These are phyloP conservation scores for Drosera spatulata DNA, from an alignment of 179 eudicot species.

Conservation along the genomic window DNA sequence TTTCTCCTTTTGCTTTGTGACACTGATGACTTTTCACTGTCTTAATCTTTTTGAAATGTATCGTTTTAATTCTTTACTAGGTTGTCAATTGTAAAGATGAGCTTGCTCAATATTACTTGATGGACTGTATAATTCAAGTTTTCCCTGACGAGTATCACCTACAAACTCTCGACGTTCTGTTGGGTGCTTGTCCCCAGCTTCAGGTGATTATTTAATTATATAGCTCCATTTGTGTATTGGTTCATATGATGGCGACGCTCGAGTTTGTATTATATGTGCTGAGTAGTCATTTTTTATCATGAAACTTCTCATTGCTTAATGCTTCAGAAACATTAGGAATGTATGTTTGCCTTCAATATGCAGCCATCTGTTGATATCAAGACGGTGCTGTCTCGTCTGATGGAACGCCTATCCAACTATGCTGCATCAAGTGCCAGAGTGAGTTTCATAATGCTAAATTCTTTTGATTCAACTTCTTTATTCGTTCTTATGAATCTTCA, in stretches of 20 bases:
- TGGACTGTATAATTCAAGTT: constrained; percentile 98
- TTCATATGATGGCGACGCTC: background rate
- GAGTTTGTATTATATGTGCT: background rate
- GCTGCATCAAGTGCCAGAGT: constrained; percentile 64
- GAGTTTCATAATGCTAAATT: constrained; percentile 15
- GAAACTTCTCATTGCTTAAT: background rate
- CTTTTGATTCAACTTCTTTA: background rate
- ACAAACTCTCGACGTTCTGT: constrained; percentile 83
- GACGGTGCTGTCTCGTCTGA: constrained; percentile 75
- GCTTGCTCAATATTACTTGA: constrained; percentile 88
- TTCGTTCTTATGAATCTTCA: constrained; percentile 2
- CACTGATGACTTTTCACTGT: too few relatives aligned
- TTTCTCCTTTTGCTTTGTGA: background rate
- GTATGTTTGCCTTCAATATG: background rate
- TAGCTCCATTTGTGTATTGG: background rate
- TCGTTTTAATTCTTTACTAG: constrained; percentile 21
- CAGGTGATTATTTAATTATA: constrained; percentile 38
- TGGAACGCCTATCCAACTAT: constrained; percentile 89
- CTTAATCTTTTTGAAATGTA: too few relatives aligned
- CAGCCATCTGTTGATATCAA: constrained; percentile 92
- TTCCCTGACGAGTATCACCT: constrained; percentile 98
- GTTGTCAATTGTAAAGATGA: constrained; percentile 97
- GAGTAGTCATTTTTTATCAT: background rate
- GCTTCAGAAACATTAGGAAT: background rate
- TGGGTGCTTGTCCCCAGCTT: constrained; percentile 90